A percentile compares a stretch with the other conserved stretches of the same genome.
Conservation (phyloP, 2,329 filamentous ascomycete species). For the Gnomoniopsis sp. region DNA sequence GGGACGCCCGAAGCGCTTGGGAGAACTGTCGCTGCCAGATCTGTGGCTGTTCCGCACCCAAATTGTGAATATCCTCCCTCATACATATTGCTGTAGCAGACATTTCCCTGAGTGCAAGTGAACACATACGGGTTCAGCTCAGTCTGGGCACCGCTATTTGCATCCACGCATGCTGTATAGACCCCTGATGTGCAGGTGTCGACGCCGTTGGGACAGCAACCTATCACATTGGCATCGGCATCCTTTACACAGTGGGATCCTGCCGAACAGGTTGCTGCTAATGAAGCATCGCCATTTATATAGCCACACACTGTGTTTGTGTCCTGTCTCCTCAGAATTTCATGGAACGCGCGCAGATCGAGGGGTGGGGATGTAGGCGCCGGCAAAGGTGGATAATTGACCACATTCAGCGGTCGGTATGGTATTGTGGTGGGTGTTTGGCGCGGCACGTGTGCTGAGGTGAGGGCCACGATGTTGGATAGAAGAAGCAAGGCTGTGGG, state of each 20-base stretch:
- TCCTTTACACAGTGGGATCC: conserved; percentile 59
- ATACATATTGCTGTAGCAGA: conserved; percentile 55
- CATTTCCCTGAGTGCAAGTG: conserved; percentile 47
- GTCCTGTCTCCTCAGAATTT: conserved; percentile 37
- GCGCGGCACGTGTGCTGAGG: conserved; percentile 24
- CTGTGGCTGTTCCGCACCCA: conserved; percentile 51
- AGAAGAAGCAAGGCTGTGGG: conserved; percentile 29
- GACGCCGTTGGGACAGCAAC: conserved; percentile 52
- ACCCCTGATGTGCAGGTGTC: conserved; percentile 51
- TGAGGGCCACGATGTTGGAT: conserved; percentile 23
- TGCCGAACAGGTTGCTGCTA: conserved; percentile 54
- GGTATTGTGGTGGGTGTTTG: conserved; percentile 26
- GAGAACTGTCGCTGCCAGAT: conserved; percentile 45
- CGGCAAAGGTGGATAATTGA: conserved; percentile 30
- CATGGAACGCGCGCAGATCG: conserved; percentile 30
- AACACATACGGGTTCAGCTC: conserved; percentile 54
- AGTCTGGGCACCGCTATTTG: conserved; percentile 45
- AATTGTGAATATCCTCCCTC: conserved; percentile 55
- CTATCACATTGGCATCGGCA: conserved; percentile 44
- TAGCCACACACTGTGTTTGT: conserved; percentile 57
- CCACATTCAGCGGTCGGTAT: conserved; percentile 28
- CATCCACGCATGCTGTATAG: conserved; percentile 56
- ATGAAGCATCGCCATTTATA: conserved; percentile 46
- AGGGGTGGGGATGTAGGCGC: conserved; percentile 37
- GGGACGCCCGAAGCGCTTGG: conserved; percentile 42